Base-by-base conservation (phyloP, 2,329 filamentous ascomycete genomes). In the Arthroderma sp. region DNA sequence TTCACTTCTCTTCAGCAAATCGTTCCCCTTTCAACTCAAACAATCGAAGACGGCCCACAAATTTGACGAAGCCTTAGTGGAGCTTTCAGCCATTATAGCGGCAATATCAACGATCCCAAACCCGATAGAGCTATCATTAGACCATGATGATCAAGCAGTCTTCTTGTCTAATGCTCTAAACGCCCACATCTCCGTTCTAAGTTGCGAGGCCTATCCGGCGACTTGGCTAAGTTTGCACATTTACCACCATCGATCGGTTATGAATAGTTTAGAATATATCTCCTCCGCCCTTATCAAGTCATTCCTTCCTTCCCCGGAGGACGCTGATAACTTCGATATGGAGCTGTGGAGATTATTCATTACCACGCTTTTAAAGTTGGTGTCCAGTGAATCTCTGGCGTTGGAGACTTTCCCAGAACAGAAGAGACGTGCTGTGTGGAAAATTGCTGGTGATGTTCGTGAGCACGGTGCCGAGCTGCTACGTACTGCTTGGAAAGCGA, bases 381-480 rank as follows among this genome's bases (percentile, higher is more conserved):
- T 98, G 2, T 85, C 85, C 4, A 95, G 87, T 56, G 80, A 88
- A 32, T 85, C 83, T 0, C 73, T 98, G 15, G 88, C 91, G 0
- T 74, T 98, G 33, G 91, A 98, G 60, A 94, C 88, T 0, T 96
- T 95, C 58, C 87, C 91, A 0, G 93, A 98, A 61, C 91, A 98
- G 65, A 98, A 96, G 67, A 74, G 91, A 38, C 74, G 91, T 45
- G 89, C 91, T 1, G 89, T 96, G 1, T 98, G 93, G 91, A 98
- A 96, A 67, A 95, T 98, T 59, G 91, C 89, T 3, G 91, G 91
- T 4, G 93, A 98, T 64, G 86, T 98, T 42, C 77, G 91, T 45
- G 88, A 96, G 61, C 77, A 86, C 52, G 91, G 93, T 10, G 89
- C 91, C 3, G 84, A 89, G 42, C 71, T 98, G 6, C 69, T 98